Evolutionary conservation across 2,329 filamentous ascomycete genomes (phyloP), one percentile per base, ranked within the genome.

Genomic region (Aspergillus glaucus): DNA sequence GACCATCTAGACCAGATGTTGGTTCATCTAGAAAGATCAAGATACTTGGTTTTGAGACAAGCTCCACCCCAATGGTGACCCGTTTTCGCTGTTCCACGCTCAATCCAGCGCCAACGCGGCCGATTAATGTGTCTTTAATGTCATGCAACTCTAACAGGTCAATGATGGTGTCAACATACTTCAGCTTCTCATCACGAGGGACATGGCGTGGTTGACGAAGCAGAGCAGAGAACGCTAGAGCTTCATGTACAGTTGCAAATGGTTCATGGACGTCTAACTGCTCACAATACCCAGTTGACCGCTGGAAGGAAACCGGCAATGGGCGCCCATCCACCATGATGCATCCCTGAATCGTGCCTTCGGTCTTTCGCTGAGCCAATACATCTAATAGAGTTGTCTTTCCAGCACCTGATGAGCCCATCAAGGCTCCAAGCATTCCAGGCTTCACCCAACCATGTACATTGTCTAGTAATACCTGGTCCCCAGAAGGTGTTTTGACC

Each of bases 381-480:
- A 85, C 87, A 63, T 92, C 88, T 4, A 93, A 72, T 0, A 93
- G 74, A 0, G 88, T 92, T 0, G 68, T 72, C 67, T 93, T 93
- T 2, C 88, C 88, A 4, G 88, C 88, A 26, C 86, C 86, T 1
- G 81, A 87, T 1, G 85, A 85, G 22, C 88, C 88, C 75, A 92
- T 87, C 1, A 93, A 73, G 0, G 88, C 88, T 17, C 87, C 80
- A 72, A 93, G 79, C 51, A 85, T 75, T 7, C 88, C 87, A 1
- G 87, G 87, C 60, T 88, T 88, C 2, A 84, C 86, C 62, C 87
- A 91, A 0, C 88, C 88, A 50, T 78, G 82, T 41, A 91, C 79
- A 12, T 84, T 76, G 58, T 86, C 82, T 24, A 87, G 71, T 1
- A 87, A 72, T 56, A 79, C 70, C 9, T 78, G 76, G 44, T 70